A percentile compares a stretch with the other conserved stretches of the same genome.
Conservation (phyloP, 2,329 filamentous ascomycete genomes). For the Leptographium lundbergii region DNA sequence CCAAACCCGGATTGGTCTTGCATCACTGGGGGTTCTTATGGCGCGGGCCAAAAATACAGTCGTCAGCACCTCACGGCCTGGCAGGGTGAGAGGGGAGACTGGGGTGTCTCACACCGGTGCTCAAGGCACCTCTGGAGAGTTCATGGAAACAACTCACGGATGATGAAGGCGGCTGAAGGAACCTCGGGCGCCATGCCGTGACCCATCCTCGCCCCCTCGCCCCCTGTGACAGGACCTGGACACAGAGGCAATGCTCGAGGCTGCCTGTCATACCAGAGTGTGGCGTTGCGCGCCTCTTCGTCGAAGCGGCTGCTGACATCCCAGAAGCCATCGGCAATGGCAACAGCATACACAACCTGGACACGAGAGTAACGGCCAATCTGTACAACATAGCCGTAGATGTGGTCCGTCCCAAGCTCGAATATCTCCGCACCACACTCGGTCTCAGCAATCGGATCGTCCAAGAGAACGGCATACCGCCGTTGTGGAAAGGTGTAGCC, state of each 20-base stretch:
- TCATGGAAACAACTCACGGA: not conserved
- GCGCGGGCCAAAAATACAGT: not conserved
- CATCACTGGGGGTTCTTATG: not conserved
- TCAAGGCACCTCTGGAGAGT: not conserved
- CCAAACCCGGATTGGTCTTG: not conserved
- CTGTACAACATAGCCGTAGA: slow-evolving; percentile 1
- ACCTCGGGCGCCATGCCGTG: not conserved
- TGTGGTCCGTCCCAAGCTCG: not conserved
- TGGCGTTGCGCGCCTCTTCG: slow-evolving; percentile 2
- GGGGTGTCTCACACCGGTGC: not conserved
- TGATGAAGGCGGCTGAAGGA: not conserved
- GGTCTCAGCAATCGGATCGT: not conserved
- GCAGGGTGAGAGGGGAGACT: not conserved
- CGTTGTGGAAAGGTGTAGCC: slow-evolving; percentile 1
- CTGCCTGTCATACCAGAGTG: slow-evolving; percentile 1
- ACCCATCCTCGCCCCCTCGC: not conserved
- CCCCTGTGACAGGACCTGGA: not conserved
- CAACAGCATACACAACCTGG: slow-evolving; percentile 2
- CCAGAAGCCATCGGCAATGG: not conserved
- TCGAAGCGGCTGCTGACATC: slow-evolving; percentile 3
- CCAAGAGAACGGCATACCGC: slow-evolving; percentile 1
- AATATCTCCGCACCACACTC: slow-evolving; percentile 1
- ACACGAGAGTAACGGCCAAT: slow-evolving; percentile 1
- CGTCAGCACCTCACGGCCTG: not conserved
- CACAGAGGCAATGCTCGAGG: not conserved